phyloP scores from a whole-genome alignment of 495 filamentous ascomycete species.

The Neurospora discreta region DNA sequence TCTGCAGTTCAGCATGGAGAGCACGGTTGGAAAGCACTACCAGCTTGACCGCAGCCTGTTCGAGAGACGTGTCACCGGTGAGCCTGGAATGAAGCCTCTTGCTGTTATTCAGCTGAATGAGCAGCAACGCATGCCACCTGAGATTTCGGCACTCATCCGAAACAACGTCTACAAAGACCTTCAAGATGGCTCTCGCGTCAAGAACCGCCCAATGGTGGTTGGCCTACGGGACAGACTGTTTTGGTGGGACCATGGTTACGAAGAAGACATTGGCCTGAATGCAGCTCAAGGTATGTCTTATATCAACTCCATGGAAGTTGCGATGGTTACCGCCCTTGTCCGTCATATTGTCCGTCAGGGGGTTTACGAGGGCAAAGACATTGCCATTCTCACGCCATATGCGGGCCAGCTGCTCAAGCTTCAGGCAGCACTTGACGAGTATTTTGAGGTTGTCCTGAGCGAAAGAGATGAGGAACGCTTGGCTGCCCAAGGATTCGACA shows the following conservation, averaged over 20 bases:
- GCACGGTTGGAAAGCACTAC: too few relatives aligned
- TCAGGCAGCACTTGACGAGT: conserved; percentile 32
- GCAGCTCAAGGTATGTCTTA: too few relatives aligned
- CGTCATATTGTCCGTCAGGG: conserved; percentile 61
- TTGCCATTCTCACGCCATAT: conserved; percentile 73
- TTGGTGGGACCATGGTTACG: too few relatives aligned
- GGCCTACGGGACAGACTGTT: too few relatives aligned
- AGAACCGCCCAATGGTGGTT: too few relatives aligned
- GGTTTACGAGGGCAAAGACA: too few relatives aligned
- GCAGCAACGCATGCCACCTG: conserved; percentile 54
- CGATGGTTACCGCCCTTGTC: conserved; percentile 55
- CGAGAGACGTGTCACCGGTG: conserved; percentile 16
- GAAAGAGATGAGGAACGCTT: too few relatives aligned
- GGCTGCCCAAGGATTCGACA: too few relatives aligned
- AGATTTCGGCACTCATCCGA: conserved; percentile 52
- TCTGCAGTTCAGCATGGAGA: conserved; percentile 12
- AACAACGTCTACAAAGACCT: too few relatives aligned
- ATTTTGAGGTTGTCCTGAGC: conserved; percentile 52
- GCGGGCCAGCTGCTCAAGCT: conserved; percentile 60
- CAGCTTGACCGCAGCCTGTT: conserved; percentile 21
- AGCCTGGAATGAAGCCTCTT: conserved; percentile 7
- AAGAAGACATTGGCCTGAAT: too few relatives aligned
- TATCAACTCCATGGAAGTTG: too few relatives aligned
- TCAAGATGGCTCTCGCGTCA: too few relatives aligned
- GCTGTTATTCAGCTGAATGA: conserved; percentile 35